These are phyloP conservation scores for Cenococcum geophilum DNA, from an alignment of 495 filamentous ascomycete genomes.

Conservation along the genomic window DNA sequence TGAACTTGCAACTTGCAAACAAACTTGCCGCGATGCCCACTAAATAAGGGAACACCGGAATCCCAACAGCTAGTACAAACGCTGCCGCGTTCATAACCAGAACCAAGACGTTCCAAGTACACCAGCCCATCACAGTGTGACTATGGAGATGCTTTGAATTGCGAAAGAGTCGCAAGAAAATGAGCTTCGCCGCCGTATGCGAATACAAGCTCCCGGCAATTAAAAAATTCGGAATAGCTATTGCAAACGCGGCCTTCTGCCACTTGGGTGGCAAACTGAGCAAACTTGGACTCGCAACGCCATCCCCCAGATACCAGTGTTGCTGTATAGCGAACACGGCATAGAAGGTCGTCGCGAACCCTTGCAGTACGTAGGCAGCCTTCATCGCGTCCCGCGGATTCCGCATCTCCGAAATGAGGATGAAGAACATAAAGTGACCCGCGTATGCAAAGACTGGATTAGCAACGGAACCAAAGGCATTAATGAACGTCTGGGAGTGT, in stretches of 20 bases:
- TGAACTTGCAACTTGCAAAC: constrained; percentile 41
- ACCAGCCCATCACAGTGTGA: constrained; percentile 48
- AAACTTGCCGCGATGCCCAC: constrained; percentile 44
- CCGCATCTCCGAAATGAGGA: constrained; percentile 55
- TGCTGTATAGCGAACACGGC: constrained; percentile 48
- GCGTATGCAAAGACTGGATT: constrained; percentile 45
- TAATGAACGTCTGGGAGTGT: constrained; percentile 33
- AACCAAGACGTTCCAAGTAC: constrained; percentile 45
- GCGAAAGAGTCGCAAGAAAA: constrained; percentile 47
- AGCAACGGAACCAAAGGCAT: constrained; percentile 39
- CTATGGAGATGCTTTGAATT: constrained; percentile 44
- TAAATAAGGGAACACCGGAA: constrained; percentile 51
- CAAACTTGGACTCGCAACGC: constrained; percentile 48
- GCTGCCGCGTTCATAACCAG: constrained; percentile 43
- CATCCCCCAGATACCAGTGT: constrained; percentile 49
- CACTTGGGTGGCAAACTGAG: constrained; percentile 42
- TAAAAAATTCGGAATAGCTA: constrained; percentile 45
- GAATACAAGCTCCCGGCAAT: constrained; percentile 50
- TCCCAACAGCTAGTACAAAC: constrained; percentile 48
- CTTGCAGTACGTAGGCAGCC: constrained; percentile 42
- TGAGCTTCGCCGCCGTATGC: constrained; percentile 48
- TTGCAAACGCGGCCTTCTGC: constrained; percentile 47
- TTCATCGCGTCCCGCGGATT: constrained; percentile 52
- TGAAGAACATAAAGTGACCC: constrained; percentile 49
- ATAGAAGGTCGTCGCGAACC: constrained; percentile 48